These are phyloP conservation scores for Verbena officinalis DNA, from an alignment of 257 asterid genomes.

Conservation along the genomic window DNA sequence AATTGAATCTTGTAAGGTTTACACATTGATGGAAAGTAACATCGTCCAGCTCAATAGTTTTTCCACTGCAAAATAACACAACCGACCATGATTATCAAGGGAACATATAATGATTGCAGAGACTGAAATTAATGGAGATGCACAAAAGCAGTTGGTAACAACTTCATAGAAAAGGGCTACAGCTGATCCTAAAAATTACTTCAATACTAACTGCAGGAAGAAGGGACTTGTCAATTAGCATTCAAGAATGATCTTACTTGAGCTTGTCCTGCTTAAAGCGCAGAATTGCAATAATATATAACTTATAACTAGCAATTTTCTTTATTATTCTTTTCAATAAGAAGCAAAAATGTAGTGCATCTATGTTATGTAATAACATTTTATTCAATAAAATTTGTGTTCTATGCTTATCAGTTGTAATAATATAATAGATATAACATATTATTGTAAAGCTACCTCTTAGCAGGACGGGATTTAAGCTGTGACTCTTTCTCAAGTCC, in stretches of 20 bases:
- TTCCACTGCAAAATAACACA: conserved; percentile 71
- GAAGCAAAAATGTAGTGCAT: not conserved
- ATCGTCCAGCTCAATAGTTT: conserved; percentile 98
- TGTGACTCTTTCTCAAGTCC: conserved; percentile 99
- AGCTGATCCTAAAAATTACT: conserved; percentile 4
- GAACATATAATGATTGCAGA: conserved; percentile 1
- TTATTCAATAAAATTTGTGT: not conserved
- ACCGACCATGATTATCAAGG: conserved; percentile 22
- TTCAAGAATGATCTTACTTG: conserved; percentile 3
- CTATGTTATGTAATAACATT: conserved; percentile 10
- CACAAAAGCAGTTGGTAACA: conserved; percentile 16
- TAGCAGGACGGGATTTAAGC: conserved; percentile 93
- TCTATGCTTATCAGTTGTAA: conserved; percentile 14
- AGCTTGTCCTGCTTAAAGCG: conserved; percentile 8
- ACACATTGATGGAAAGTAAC: conserved; percentile 99
- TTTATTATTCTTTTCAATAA: conserved; percentile 6
- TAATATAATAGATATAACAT: conserved; percentile 17
- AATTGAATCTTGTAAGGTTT: conserved; percentile 95
- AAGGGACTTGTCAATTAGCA: conserved; percentile 19
- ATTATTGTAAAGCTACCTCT: conserved; percentile 59
- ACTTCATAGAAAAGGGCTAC: not conserved
- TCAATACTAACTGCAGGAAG: conserved; percentile 13
- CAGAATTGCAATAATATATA: not conserved
- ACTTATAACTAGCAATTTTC: conserved; percentile 4
- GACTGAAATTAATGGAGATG: conserved; percentile 21